These are phyloP conservation scores for Tilletia setariae DNA, from an alignment of 1,284 basidiomycete genomes.

Conservation along the genomic window DNA sequence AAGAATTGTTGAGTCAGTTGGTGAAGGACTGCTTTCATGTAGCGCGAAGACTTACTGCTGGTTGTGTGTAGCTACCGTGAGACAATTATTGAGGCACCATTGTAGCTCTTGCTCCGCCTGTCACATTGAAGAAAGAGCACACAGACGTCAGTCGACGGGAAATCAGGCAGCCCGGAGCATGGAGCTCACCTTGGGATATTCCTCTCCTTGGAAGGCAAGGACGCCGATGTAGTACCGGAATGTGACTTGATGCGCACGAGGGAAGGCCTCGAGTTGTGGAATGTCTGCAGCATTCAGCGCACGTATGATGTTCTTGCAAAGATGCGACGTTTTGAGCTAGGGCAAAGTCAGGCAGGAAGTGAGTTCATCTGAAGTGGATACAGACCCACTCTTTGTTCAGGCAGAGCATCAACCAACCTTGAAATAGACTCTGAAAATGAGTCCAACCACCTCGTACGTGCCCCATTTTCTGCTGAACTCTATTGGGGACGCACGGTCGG, in stretches of 20 bases:
- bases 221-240: conserved; percentile 84
- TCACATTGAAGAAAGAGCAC: not conserved
- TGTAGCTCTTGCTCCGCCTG: conserved; percentile 78
- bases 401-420: conserved; percentile 62
- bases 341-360: conserved; percentile 16
- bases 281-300: conserved; percentile 84
- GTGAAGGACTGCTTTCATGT: not conserved
- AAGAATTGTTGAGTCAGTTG: conserved; percentile 17
- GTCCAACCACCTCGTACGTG: conserved; percentile 85
- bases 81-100: conserved; percentile 76
- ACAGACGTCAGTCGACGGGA: not conserved
- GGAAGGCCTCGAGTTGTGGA: conserved; percentile 71
- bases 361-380: not conserved
- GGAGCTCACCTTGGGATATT: conserved; percentile 60
- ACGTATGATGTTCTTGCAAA: conserved; percentile 86
- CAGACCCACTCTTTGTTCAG: not conserved
- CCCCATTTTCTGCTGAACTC: conserved; percentile 79
- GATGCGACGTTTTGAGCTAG: conserved; percentile 83
- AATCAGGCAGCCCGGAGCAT: not conserved
- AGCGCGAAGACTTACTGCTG: conserved; percentile 65
- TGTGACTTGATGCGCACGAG: conserved; percentile 77
- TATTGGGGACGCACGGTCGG: conserved; percentile 69
- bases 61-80: conserved; percentile 66
- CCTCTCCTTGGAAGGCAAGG: conserved; percentile 86
- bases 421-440: conserved; percentile 92